These are phyloP conservation scores for Lachnellula arida DNA, from an alignment of 2,329 filamentous ascomycete species.

Conservation along the genomic window DNA sequence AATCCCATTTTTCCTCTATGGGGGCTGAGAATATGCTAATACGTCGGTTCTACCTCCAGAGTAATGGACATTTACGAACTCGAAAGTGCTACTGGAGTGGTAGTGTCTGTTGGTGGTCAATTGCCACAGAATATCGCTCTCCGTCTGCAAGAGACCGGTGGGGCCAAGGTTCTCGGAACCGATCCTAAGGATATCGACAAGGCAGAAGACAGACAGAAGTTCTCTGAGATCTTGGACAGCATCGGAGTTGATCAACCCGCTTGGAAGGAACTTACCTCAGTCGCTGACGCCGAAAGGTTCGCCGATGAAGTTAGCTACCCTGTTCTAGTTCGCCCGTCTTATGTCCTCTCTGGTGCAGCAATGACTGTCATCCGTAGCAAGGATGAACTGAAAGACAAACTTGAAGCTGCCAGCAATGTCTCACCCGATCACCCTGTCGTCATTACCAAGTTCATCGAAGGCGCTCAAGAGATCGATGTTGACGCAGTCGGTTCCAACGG, in stretches of 20 bases:
- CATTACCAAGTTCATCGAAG: conserved; percentile 97
- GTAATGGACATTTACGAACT: conserved; percentile 99
- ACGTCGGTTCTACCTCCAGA: conserved; percentile 1
- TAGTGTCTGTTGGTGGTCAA: conserved; percentile 83
- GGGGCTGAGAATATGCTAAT: too few relatives aligned
- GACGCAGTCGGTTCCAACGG: conserved; percentile 87
- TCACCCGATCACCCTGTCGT: conserved; percentile 97
- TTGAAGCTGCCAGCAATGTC: conserved; percentile 82
- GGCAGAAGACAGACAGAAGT: conserved; percentile 97
- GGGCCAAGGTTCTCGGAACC: conserved; percentile 87
- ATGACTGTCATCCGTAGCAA: conserved; percentile 95
- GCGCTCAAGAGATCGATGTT: conserved; percentile 92
- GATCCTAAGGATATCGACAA: conserved; percentile 94
- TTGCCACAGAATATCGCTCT: conserved; percentile 67
- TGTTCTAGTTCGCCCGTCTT: conserved; percentile 88
- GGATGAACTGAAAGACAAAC: conserved; percentile 89
- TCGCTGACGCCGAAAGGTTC: conserved; percentile 81
- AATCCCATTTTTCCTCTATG: too few relatives aligned
- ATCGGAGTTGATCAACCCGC: conserved; percentile 96
- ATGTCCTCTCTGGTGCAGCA: conserved; percentile 93
- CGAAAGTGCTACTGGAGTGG: conserved; percentile 77
- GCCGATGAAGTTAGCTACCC: conserved; percentile 84
- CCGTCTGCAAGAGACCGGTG: conserved; percentile 83
- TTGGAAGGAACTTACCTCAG: conserved; percentile 95
- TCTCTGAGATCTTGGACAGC: conserved; percentile 93